These are phyloP conservation scores for sorghum (Sorghum bicolor) DNA, from an alignment of 176 grass and related monocot genomes.

Conservation along the genomic window Sorghum_bicolor_NCBIv3 NC_012875.2:49037001-49037500, in stretches of 20 bases:
- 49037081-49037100: slow-evolving; percentile 83
- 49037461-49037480: slow-evolving; percentile 79
- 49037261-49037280: slow-evolving; percentile 73
- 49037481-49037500: slow-evolving; percentile 77
- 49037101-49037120: slow-evolving; percentile 67
- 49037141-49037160: slow-evolving; percentile 59
- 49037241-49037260: slow-evolving; percentile 81
- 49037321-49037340: slow-evolving; percentile 75
- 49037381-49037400: slow-evolving; percentile 86
- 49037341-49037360: slow-evolving; percentile 77
- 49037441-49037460: slow-evolving; percentile 64
- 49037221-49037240: slow-evolving; percentile 79
- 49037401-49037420: slow-evolving; percentile 70
- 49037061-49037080: slow-evolving; percentile 83
- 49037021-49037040: slow-evolving; percentile 81
- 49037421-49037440: slow-evolving; percentile 78
- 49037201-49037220: slow-evolving; percentile 79
- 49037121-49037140: slow-evolving; percentile 52
- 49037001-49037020: slow-evolving; percentile 70
- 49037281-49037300: slow-evolving; percentile 77
- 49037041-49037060: slow-evolving; percentile 85
- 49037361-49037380: slow-evolving; percentile 83
- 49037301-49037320: slow-evolving; percentile 73
- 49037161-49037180: slow-evolving; percentile 49
- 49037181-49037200: slow-evolving; percentile 72